Base-by-base conservation (phyloP, 2,329 filamentous ascomycete genomes). In the Clarireedia sp. region DNA sequence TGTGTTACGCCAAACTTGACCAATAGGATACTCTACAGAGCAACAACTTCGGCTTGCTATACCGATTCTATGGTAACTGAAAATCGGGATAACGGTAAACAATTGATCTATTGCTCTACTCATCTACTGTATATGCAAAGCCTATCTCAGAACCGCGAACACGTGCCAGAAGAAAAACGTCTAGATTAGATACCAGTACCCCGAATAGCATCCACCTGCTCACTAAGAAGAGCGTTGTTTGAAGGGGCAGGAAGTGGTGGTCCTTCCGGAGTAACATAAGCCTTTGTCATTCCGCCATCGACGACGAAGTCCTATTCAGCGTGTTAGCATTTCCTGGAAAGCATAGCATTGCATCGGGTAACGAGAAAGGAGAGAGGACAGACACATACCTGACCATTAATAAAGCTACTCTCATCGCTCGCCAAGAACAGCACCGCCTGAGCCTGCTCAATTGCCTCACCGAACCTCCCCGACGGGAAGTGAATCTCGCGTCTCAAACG, bases 261-360 rank as follows among this genome's bases (percentile, higher is more conserved):
- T 3, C 83, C 83, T 71, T 86, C 82, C 2, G 83, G 74, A 1
- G 83, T 87, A 26, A 87, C 83, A 71, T 96, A 97, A 45, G 90
- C 89, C 78, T 88, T 96, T 66, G 85, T 92, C 89, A 99, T 89
- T 58, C 92, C 92, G 57, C 94, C 94, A 67, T 99, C 94, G 24
- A 97, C 90, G 4, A 95, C 86, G 74, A 97, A 95, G 69, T 97
- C 94, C 57, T 83, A 48, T 16, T n/a, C 26, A 9, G 10, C 3
- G 10, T 29, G 37, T 50, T 29, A 50, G 36, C 4, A 6, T 10
- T 41, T 41, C 17, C 3, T 3, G n/a, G 4, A 9, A 9, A 37
- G 4, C 17, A 19, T 7, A 21, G 14, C 14, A 24, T 2, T 45
- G 1, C 24, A 23, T 45, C 14, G n/a, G 5, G 17, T 14, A 16